Evolutionary conservation across 192 early-diverging fungal genomes (phyloP).

Genomic region (Umbelopsis ramanniana): DNA sequence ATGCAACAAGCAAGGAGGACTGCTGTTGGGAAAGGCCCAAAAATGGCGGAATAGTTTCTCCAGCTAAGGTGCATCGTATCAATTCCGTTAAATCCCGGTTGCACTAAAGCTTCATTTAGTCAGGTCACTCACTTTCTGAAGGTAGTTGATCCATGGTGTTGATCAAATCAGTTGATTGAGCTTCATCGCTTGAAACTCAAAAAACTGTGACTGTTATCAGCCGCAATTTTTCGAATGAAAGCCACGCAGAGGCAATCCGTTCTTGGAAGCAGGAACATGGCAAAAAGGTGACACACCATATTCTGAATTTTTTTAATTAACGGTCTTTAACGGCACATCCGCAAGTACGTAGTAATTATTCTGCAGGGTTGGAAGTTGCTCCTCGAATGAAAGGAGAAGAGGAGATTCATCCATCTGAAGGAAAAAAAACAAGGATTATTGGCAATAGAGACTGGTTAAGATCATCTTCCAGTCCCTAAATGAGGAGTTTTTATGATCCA

Average conservation of each 20-base stretch:
- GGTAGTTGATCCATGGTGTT: not conserved
- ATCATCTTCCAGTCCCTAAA: not conserved
- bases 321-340: too few relatives aligned
- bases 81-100: not conserved
- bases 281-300: too few relatives aligned
- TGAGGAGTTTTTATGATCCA: constrained; percentile 9
- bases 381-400: constrained; percentile 13
- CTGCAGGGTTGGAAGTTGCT: not conserved
- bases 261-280: too few relatives aligned
- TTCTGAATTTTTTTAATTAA: too few relatives aligned
- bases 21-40: constrained; percentile 52
- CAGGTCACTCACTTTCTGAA: not conserved
- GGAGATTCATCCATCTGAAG: not conserved
- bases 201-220: constrained; percentile 8
- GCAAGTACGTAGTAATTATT: not conserved
- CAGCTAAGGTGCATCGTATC: not conserved
- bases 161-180: not conserved
- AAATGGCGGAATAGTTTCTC: constrained; percentile 41
- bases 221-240: too few relatives aligned
- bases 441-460: not conserved
- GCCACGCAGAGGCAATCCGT: too few relatives aligned
- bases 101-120: not conserved
- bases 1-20: constrained; percentile 49
- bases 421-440: not conserved
- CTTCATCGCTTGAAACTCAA: not conserved